Base-by-base conservation (phyloP, 495 filamentous ascomycete genomes). In the Alectoria sarmentosa region DNA sequence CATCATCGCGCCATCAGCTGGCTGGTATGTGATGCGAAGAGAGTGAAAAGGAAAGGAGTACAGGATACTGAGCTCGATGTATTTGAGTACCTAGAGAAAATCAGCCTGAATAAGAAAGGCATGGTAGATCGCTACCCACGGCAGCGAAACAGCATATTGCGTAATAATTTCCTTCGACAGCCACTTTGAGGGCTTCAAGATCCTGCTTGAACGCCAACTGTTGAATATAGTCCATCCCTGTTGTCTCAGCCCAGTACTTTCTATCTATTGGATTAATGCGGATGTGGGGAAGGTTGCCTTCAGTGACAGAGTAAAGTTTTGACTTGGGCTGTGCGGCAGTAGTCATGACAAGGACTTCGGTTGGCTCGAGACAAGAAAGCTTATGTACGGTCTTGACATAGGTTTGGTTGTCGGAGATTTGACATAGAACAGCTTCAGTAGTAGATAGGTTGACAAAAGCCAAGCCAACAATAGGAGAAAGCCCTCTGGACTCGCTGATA, bases 1-100 rank as follows among this genome's bases (percentile, higher is more conserved):
- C 76, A 92, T 89, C 94, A 98, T 96, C 0, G 90, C 88, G 26
- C 91, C 90, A 71, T 96, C 88, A 2, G 91, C 91, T n/a, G 90
- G 87, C 70, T 90, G 85, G 68, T 93, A 96, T 67, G 85, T 88
- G 70, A 97, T 88, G 3, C 91, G 85, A 37, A 98, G 81, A 23
- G 92, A 91, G 69, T 92, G 89, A 49, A 82, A 79, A 13, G 83
- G 76, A 69, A 97, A 96, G 2, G 81, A 80, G 60, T 84, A 75
- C n/a, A 77, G 73, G 32, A 87, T 75, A 4, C 83, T 83, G 1
- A 86, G 74, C 65, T 95, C 90, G 37, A 95, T 80, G 72, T 92
- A 96, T 69, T 90, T 90, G 66, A 98, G 76, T 11, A 82, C 88
- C 91, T 96, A 60, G 4, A 48, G 4, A 19, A 80, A 69, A 63